Evolutionary conservation across 768 basidiomycete genomes (phyloP).

Genomic region (Collybia sp.): DNA sequence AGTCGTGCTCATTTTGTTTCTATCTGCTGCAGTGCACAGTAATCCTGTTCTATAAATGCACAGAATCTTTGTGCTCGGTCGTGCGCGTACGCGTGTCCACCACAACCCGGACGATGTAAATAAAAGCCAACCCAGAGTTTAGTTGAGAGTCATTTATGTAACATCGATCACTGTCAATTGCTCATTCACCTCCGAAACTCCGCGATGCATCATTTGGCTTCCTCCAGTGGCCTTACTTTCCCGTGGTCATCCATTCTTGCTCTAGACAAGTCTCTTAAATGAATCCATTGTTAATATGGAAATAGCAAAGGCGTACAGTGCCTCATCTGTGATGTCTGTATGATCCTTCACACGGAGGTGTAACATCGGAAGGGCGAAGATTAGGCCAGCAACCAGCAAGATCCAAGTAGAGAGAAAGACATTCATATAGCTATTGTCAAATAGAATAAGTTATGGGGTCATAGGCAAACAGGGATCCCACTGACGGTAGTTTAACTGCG

Average conservation of each 20-base stretch:
- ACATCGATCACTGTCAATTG: too few relatives aligned
- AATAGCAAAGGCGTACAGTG: constrained; percentile 33
- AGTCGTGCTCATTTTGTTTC: constrained; percentile 5
- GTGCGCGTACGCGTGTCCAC: too few relatives aligned
- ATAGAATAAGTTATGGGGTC: background rate
- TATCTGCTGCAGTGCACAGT: background rate
- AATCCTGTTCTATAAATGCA: too few relatives aligned
- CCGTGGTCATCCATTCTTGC: constrained; percentile 36
- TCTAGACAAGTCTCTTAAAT: constrained; percentile 3
- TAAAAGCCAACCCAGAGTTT: too few relatives aligned
- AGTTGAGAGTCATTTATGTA: too few relatives aligned
- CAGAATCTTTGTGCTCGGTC: too few relatives aligned
- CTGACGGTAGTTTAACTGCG: constrained; percentile 56
- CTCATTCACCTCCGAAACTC: too few relatives aligned
- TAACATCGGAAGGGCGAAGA: constrained; percentile 72
- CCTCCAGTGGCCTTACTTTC: constrained; percentile 11
- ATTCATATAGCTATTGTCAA: constrained; percentile 49
- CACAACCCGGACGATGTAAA: too few relatives aligned
- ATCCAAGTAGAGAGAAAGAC: constrained; percentile 73
- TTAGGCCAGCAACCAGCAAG: constrained; percentile 56
- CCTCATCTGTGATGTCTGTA: constrained; percentile 47
- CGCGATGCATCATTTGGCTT: background rate
- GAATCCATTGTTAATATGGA: too few relatives aligned
- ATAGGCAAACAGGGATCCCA: constrained; percentile 7
- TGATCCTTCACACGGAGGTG: constrained; percentile 61